Conservation (phyloP, 495 filamentous ascomycete species). For the Talaromyces ruber region DNA sequence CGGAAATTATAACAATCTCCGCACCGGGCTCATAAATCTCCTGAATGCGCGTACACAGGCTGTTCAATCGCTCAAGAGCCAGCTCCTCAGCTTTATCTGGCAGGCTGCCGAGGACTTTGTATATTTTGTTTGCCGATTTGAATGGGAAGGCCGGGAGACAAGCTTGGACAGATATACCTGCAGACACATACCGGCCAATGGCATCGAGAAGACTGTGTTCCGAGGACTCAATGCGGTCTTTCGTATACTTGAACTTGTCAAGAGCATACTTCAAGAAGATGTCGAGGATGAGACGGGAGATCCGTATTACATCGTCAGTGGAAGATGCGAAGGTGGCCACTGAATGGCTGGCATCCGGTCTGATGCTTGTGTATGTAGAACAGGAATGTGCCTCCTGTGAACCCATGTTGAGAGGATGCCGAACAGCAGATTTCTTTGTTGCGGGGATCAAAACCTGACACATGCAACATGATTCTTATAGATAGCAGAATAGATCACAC, state of each 20-base stretch:
- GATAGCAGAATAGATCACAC: too few species aligned
- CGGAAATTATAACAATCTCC: constrained; percentile 38
- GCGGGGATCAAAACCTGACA: too few species aligned
- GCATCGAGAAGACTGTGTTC: not conserved
- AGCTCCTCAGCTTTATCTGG: constrained; percentile 46
- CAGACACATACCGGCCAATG: not conserved
- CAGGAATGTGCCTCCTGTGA: too few species aligned
- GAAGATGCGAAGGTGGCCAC: too few species aligned
- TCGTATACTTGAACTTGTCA: not conserved
- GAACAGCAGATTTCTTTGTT: too few species aligned
- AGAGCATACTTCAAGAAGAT: not conserved
- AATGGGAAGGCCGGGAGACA: constrained; percentile 47
- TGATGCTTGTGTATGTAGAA: too few species aligned
- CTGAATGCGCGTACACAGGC: constrained; percentile 29
- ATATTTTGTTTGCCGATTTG: constrained; percentile 39
- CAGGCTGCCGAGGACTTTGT: constrained; percentile 37
- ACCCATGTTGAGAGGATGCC: too few species aligned
- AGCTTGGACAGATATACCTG: constrained; percentile 12
- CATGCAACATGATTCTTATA: too few species aligned
- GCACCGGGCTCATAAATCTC: constrained; percentile 40
- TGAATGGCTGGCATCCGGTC: too few species aligned
- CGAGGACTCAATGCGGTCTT: not conserved
- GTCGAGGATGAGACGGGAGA: not conserved
- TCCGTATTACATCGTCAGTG: not conserved
- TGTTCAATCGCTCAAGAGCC: constrained; percentile 35